Evolutionary conservation across 2,329 filamentous ascomycete species (phyloP).

Genomic region (Thielaviopsis punctulata): DNA sequence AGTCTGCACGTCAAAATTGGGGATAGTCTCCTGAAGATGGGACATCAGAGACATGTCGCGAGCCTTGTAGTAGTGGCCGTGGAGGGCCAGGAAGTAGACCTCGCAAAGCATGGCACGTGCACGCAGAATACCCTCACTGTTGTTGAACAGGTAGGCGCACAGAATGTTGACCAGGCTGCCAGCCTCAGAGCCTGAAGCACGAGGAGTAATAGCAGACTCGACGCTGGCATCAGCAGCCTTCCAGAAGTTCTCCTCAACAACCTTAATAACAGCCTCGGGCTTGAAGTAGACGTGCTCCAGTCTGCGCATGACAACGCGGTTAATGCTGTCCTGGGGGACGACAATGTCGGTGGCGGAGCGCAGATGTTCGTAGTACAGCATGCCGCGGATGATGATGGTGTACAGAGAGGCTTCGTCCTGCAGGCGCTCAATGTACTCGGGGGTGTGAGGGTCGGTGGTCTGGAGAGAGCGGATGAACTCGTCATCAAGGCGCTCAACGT

Average conservation of each 20-base stretch:
- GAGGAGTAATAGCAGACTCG: conserved; percentile 68
- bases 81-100: conserved; percentile 93
- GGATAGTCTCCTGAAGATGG: conserved; percentile 91
- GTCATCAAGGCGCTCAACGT: conserved; percentile 87
- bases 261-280: conserved; percentile 81
- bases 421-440: conserved; percentile 92
- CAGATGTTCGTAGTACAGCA: conserved; percentile 76
- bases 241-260: conserved; percentile 89
- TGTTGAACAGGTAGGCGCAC: conserved; percentile 84
- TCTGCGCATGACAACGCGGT: conserved; percentile 83
- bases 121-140: conserved; percentile 90
- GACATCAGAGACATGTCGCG: conserved; percentile 99
- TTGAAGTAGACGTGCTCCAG: conserved; percentile 99
- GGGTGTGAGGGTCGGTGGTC: conserved; percentile 93
- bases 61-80: conserved; percentile 95
- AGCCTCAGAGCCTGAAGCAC: conserved; percentile 50
- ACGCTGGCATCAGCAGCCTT: conserved; percentile 53
- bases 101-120: conserved; percentile 96
- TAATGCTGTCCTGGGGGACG: conserved; percentile 68
- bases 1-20: conserved; percentile 88
- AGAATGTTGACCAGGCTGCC: conserved; percentile 65
- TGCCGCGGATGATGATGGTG: conserved; percentile 74
- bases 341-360: conserved; percentile 54
- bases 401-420: conserved; percentile 83
- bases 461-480: conserved; percentile 95